Base-by-base conservation (phyloP, 371 early-diverging fungal species). In the Saksenaea oblongispora region DNA sequence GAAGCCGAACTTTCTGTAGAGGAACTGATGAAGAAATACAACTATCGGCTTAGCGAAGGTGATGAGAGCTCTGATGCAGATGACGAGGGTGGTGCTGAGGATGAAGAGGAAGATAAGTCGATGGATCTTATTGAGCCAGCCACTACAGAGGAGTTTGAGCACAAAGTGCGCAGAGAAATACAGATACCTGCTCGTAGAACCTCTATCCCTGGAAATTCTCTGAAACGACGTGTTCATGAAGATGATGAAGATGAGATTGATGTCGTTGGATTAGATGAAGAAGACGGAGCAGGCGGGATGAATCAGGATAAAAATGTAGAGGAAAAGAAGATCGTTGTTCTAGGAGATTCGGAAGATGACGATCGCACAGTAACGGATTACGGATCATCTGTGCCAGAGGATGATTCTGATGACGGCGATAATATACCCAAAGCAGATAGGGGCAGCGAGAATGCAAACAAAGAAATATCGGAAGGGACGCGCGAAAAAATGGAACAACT, bases 1-100 rank as follows among this genome's bases (percentile, higher is more conserved):
- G 89, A 89, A 28, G 80, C 77, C 54, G 78, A 85, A 27, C 51
- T 87, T 22, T 83, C 88, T 0, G 76, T 90, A 15, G 87, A 87
- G 41, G 83, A 81, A 17, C 67, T 90, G 22, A 55, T 88, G 28
- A 70, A 72, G 44, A 75, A 75, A 26, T 87, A 89, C 64, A 79
- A 76, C 1, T 59, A 54, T 17, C 55, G 24, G 3, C 64, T 59
- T 27, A 59, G 61, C 17, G 61, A 65, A 5, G 67, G 54, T 22
- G 51, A 17, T 10, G 51, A 47, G 11, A 22, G 27, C 24, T 47
- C 51, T 34, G 70, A 73, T 31, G 66, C 56, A 24, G 65, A 66
- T 1, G 71, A 69, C 17, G 62, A 54, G 31, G 71, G 65, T 15
- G 67, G 59, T n/a, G 59, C 60, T 2, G 67, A 73, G 14, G 70